Conservation (phyloP, 2,329 filamentous ascomycete species). For the Fusarium metavorans region DNA sequence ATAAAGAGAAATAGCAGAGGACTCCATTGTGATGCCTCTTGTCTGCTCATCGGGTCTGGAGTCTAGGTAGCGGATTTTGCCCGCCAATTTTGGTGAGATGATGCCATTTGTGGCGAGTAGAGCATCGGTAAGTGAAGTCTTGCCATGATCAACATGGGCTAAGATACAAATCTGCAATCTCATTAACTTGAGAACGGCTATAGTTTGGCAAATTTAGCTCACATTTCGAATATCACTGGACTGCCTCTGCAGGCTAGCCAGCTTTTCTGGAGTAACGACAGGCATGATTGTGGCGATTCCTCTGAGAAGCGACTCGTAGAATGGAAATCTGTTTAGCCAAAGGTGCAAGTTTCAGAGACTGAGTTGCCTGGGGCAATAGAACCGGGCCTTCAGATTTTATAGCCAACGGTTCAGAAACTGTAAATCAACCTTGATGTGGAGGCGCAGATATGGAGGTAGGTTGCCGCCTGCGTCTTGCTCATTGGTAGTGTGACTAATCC, state of each 20-base stretch:
- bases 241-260: constrained; percentile 89
- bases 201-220: constrained; percentile 48
- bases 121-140: constrained; percentile 95
- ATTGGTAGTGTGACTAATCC: constrained; percentile 42
- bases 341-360: constrained; percentile 6
- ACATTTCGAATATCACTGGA: constrained; percentile 94
- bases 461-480: constrained; percentile 28
- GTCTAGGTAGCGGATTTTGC: constrained; percentile 97
- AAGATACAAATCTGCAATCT: constrained; percentile 85
- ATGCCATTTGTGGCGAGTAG: constrained; percentile 99
- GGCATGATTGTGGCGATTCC: constrained; percentile 74
- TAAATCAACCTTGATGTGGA: constrained; percentile 15
- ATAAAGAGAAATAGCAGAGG: constrained; percentile 94
- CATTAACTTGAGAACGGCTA: background rate
- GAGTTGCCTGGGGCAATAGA: constrained; percentile 3
- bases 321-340: constrained; percentile 5
- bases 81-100: constrained; percentile 96
- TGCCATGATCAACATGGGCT: constrained; percentile 97
- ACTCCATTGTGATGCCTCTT: constrained; percentile 99
- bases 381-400: constrained; percentile 16
- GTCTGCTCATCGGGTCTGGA: constrained; percentile 96
- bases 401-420: constrained; percentile 1
- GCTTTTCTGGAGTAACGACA: constrained; percentile 88
- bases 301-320: constrained; percentile 5
- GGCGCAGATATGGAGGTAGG: constrained; percentile 12